A percentile compares a stretch with the other conserved stretches of the same genome.
phyloP scores from a whole-genome alignment of 106 monocot genomes.

The Vanilla planifolia region DNA sequence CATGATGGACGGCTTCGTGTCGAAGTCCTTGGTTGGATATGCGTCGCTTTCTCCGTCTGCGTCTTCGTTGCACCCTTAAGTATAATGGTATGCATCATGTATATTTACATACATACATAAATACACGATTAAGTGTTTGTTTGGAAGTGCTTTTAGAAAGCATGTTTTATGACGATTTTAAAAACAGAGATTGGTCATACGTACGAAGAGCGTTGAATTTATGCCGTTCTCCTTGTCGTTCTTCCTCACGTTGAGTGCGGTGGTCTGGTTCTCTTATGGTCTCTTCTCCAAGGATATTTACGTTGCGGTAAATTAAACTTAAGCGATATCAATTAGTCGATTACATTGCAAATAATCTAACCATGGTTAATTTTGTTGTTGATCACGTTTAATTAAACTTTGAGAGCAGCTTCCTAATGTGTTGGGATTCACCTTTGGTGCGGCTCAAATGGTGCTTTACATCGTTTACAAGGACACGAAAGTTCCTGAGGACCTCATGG shows the following conservation, averaged over 20 bases:
- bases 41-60: conserved; percentile 16
- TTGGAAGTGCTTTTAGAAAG: too few species aligned
- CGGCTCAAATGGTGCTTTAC: conserved; percentile 18
- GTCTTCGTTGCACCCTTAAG: conserved; percentile 21
- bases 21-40: conserved; percentile 15
- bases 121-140: neutral
- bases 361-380: too few species aligned
- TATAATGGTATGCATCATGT: conserved; percentile 11
- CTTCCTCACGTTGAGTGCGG: conserved; percentile 17
- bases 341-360: too few species aligned
- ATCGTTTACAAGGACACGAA: conserved; percentile 20
- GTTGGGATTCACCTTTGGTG: conserved; percentile 18
- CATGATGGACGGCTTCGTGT: neutral
- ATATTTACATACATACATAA: too few species aligned
- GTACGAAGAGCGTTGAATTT: conserved; percentile 16
- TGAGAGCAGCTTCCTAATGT: conserved; percentile 15
- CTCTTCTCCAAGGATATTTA: conserved; percentile 19
- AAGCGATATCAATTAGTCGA: too few species aligned
- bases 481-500: conserved; percentile 3
- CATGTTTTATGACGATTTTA: too few species aligned
- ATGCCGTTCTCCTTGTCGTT: conserved; percentile 18
- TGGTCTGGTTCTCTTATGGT: conserved; percentile 13
- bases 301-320: conserved; percentile 13
- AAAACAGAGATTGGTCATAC: conserved; percentile 14
- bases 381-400: neutral